A percentile compares a stretch with the other conserved stretches of the same genome.
phyloP scores from a whole-genome alignment of 1,284 basidiomycete species.

The Rhodotorula sp. region DNA sequence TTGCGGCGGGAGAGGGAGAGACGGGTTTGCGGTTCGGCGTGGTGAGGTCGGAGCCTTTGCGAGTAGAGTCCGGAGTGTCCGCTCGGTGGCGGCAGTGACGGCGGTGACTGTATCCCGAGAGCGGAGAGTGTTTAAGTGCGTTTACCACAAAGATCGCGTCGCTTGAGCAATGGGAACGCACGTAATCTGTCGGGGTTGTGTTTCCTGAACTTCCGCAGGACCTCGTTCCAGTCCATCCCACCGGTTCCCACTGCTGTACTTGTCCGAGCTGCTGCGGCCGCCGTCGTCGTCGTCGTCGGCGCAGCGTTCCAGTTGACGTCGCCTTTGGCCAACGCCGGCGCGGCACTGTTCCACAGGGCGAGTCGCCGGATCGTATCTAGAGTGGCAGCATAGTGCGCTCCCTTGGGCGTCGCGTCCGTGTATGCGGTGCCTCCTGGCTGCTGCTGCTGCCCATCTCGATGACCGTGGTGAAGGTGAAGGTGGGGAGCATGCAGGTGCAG shows the following conservation, averaged over 20 bases:
- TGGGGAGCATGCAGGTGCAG: constrained; percentile 3
- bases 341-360: not conserved
- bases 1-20: constrained; percentile 11
- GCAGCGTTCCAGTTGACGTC: constrained; percentile 3
- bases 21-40: not conserved
- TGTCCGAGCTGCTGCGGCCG: not conserved
- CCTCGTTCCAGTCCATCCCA: constrained; percentile 37
- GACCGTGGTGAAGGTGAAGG: not conserved
- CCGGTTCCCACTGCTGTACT: not conserved
- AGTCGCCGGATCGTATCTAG: constrained; percentile 31
- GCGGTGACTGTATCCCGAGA: constrained; percentile 15
- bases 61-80: constrained; percentile 10
- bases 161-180: not conserved
- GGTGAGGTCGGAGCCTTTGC: not conserved
- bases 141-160: not conserved
- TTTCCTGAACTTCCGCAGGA: constrained; percentile 36
- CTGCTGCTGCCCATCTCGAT: not conserved
- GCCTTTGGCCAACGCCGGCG: constrained; percentile 20
- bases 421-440: not conserved
- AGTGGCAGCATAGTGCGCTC: constrained; percentile 21
- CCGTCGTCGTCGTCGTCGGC: not conserved
- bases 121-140: not conserved
- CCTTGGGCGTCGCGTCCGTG: constrained; percentile 12
- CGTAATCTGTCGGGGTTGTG: constrained; percentile 28
- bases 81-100: constrained; percentile 16